Conservation (phyloP, 2,329 filamentous ascomycete species). For the Hypoxylon sp. region DNA sequence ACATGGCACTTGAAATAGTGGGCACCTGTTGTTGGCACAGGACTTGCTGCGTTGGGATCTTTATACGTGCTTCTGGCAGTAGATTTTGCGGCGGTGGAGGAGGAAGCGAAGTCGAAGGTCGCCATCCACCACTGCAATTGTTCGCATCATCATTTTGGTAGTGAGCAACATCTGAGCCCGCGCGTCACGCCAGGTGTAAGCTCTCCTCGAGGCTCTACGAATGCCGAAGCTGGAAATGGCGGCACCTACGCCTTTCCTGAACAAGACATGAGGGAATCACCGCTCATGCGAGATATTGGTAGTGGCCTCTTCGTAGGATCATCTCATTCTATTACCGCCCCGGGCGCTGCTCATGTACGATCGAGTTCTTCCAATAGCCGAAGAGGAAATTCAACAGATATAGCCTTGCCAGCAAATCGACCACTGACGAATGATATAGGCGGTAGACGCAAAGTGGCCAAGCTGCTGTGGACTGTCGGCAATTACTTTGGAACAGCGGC, state of each 20-base stretch:
- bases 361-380: slow-evolving; percentile 23
- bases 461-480: slow-evolving; percentile 58
- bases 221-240: slow-evolving; percentile 23
- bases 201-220: slow-evolving; percentile 9
- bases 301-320: slow-evolving; percentile 8
- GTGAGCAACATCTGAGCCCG: background rate
- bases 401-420: slow-evolving; percentile 4
- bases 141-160: slow-evolving; percentile 38
- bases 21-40: slow-evolving; percentile 71
- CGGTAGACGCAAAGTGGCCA: slow-evolving; percentile 59
- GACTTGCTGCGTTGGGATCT: slow-evolving; percentile 69
- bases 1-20: slow-evolving; percentile 59
- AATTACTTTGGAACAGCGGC: slow-evolving; percentile 63
- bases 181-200: background rate
- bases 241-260: slow-evolving; percentile 1
- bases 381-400: slow-evolving; percentile 23
- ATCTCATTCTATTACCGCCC: slow-evolving; percentile 5
- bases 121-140: slow-evolving; percentile 46
- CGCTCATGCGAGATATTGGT: slow-evolving; percentile 3
- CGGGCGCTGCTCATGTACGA: slow-evolving; percentile 15
- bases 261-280: background rate
- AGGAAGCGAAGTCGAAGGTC: slow-evolving; percentile 31
- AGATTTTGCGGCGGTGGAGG: slow-evolving; percentile 48
- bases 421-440: slow-evolving; percentile 43
- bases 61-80: slow-evolving; percentile 65